Conservation (phyloP, 2,329 filamentous ascomycete species). For the Hypomyces rosellus region DNA sequence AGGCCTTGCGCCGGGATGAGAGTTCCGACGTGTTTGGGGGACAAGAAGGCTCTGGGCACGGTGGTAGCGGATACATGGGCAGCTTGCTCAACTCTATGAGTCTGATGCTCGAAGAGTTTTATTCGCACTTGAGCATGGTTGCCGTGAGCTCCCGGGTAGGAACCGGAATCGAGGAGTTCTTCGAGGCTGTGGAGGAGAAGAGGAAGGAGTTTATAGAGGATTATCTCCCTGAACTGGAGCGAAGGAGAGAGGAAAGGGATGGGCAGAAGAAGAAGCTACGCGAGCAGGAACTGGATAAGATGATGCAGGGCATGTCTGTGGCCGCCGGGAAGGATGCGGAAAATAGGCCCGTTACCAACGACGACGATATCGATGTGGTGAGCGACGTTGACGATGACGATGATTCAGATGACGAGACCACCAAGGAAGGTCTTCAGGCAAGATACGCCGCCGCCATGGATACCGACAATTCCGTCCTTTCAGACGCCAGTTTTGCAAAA, state of each 20-base stretch:
- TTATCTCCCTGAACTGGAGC: slow-evolving; percentile 87
- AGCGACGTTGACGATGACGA: slow-evolving; percentile 55
- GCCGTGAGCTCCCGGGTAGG: slow-evolving; percentile 91
- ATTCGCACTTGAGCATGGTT: slow-evolving; percentile 86
- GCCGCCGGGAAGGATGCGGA: slow-evolving; percentile 17
- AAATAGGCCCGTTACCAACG: slow-evolving; percentile 36
- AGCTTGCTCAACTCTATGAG: slow-evolving; percentile 97
- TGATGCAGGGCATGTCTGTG: slow-evolving; percentile 85
- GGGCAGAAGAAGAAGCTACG: slow-evolving; percentile 64
- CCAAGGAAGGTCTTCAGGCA: slow-evolving; percentile 61
- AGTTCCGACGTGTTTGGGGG: slow-evolving; percentile 69
- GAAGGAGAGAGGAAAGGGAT: slow-evolving; percentile 67
- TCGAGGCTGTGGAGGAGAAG: slow-evolving; percentile 81
- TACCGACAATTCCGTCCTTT: slow-evolving; percentile 43
- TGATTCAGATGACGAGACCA: slow-evolving; percentile 52
- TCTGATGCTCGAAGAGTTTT: slow-evolving; percentile 94
- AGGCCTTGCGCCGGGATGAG: slow-evolving; percentile 74
- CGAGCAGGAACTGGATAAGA: slow-evolving; percentile 77
- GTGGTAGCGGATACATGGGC: slow-evolving; percentile 92
- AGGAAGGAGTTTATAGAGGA: slow-evolving; percentile 81
- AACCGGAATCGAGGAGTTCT: slow-evolving; percentile 88
- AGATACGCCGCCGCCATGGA: slow-evolving; percentile 72
- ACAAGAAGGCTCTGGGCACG: slow-evolving; percentile 58
- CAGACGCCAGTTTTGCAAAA: slow-evolving; percentile 57
- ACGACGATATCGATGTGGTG: slow-evolving; percentile 45